Evolutionary conservation across 805 yeast genomes (phyloP), one percentile per base, ranked within the genome.

Genomic region (Sungouiozyma ichnusensis): DNA sequence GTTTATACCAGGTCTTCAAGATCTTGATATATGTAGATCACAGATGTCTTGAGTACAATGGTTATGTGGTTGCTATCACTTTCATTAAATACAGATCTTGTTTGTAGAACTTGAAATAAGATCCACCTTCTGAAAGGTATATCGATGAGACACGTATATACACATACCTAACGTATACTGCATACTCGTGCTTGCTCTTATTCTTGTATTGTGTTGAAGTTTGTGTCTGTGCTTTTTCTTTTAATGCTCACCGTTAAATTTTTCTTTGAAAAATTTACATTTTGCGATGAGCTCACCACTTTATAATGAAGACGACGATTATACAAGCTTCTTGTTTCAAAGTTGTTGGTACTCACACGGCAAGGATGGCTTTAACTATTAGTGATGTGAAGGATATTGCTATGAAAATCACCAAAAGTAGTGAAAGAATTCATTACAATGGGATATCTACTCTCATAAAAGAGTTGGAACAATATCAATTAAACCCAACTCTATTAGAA

Each of bases 371-470:
- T n/a, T n/a, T n/a, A n/a, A n/a, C n/a, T n/a, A n/a, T n/a, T n/a
- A n/a, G n/a, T n/a, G 62, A 58, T 18, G 51, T 60, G 16, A 61
- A 59, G 44, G 29, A 36, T 2, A 42, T 49, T 16, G 57, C 62
- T 3, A 62, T 57, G 39, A 52, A 44, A 18, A 50, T 62, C 4
- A 48, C 57, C 6, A 16, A 55, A 3, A 38, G 51, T 2, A 52
- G 47, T 31, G 64, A 61, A 17, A 55, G 51, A 37, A 57, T 55
- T 31, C 49, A 61, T 31, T 62, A 62, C 37, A 62, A 61, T 40
- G 39, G 48, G 2, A 51, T 61, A n/a, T 43, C 61, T n/a, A 59
- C 54, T 37, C 42, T 62, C 6, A 48, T 58, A 13, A 56, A 54
- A 36, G 52, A 47, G 7, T 46, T 55, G 4, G 37, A 43, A 7